Base-by-base conservation (phyloP, 2,329 filamentous ascomycete genomes). In the Pyricularia sp. region DNA sequence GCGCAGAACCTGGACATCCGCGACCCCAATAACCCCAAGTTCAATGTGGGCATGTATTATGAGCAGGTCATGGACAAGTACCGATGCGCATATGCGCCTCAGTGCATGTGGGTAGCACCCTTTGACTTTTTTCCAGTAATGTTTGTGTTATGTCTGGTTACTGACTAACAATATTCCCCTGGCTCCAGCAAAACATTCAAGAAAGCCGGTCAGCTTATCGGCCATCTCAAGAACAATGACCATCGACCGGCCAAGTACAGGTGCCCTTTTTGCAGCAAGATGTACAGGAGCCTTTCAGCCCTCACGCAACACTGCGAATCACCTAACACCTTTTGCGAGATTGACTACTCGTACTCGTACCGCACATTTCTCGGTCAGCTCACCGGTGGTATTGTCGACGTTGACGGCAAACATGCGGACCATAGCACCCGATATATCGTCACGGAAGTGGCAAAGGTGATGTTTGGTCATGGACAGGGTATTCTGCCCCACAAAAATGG, bases 271-370 rank as follows among this genome's bases (percentile, higher is more conserved):
- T 88, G 85, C 71, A 74, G 75, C 14, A 74, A 73, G 2, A 73
- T 72, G 9, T 87, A 84, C 72, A 74, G 75, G 9, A 78, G 77
- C 1, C 74, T 81, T 25, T 74, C 78, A 20, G 78, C 81, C 2
- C 79, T 86, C 36, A 79, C 82, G 3, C 77, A 79, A 65, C 86
- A 88, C 70, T 80, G 78, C 26, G 85, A 87, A 72, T 78, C 81
- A 1, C 79, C 78, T 68, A 77, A 78, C 2, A 72, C 70, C 42
- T 76, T 75, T 25, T 86, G 85, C 76, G 75, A 74, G 7, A 78
- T 86, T 30, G 80, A 82, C 4, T 72, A 79, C 1, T 76, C 78
- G 0, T 75, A 81, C 3, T 77, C 79, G 0, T 85, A 78, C 69
- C 73, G 76, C 26, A 71, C 72, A 23, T 79, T 79, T 67, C 69